Percentiles rank a stretch among this genome's conserved stretches.
Conservation (phyloP, 352 stramenopile species). For the Phytopythium kandeliae region DNA sequence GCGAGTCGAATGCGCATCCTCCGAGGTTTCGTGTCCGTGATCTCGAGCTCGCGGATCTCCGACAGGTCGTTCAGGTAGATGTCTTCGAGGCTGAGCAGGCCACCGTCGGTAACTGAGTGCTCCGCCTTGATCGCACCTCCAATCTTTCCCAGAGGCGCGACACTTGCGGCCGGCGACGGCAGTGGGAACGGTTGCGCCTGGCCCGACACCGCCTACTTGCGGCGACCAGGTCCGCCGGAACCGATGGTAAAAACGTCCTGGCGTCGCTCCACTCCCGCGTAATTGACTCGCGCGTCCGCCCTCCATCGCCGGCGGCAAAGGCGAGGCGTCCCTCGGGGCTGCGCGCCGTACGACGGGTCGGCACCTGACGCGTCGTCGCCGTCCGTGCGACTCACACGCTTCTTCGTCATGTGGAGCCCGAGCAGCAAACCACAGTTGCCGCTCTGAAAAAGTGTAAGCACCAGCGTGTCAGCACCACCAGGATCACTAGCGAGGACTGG, state of each 20-base stretch:
- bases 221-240: constrained; percentile 2
- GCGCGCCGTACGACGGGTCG: background rate
- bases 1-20: constrained; percentile 57
- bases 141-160: constrained; percentile 65
- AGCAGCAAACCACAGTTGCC: too few relatives aligned
- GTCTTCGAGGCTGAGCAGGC: constrained; percentile 58
- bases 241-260: constrained; percentile 3
- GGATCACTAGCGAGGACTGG: too few relatives aligned
- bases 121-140: constrained; percentile 17
- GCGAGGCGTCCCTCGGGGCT: background rate
- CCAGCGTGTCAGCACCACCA: too few relatives aligned
- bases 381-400: constrained; percentile 19
- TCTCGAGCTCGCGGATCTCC: constrained; percentile 76
- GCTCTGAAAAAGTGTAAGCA: too few relatives aligned
- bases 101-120: constrained; percentile 38
- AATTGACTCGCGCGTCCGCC: background rate
- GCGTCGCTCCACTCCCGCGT: constrained; percentile 1
- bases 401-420: constrained; percentile 33
- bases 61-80: constrained; percentile 87
- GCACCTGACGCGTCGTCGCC: constrained; percentile 1
- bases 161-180: constrained; percentile 23
- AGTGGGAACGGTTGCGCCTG: constrained; percentile 11
- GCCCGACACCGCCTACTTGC: constrained; percentile 2
- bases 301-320: background rate
- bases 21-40: constrained; percentile 55